A percentile compares a stretch with the other conserved stretches of the same genome.
These are phyloP conservation scores for Claviceps maximensis DNA, from an alignment of 2,329 filamentous ascomycete genomes.

Conservation along the genomic window DNA sequence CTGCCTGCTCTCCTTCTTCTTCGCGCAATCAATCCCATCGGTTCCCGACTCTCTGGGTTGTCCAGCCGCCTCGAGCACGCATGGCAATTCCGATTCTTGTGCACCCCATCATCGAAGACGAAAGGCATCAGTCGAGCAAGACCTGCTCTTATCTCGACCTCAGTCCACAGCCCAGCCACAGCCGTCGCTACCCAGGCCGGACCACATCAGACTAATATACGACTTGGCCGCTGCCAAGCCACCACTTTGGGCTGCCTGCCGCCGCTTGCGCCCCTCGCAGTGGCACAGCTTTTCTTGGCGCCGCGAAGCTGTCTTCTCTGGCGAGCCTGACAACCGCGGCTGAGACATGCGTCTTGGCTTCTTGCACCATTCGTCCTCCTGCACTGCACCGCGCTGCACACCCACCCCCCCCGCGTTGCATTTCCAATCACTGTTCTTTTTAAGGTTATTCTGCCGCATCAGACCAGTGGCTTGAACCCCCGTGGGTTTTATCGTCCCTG, in stretches of 20 bases:
- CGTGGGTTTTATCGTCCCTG: background rate
- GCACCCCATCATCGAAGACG: no score
- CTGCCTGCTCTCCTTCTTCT: no score
- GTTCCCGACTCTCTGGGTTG: no score
- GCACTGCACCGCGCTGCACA: background rate
- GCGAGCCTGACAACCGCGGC: background rate
- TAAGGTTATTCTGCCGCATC: slow-evolving; percentile 7
- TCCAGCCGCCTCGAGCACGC: no score
- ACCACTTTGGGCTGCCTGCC: background rate
- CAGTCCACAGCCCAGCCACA: background rate
- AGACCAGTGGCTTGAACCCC: no score
- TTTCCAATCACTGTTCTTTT: slow-evolving; percentile 1
- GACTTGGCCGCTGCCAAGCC: background rate
- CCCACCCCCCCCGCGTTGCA: background rate
- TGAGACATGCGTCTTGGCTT: slow-evolving; percentile 2
- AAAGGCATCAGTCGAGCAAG: no score
- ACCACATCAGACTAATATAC: background rate
- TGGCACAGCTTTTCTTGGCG: slow-evolving; percentile 4
- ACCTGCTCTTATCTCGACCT: no score
- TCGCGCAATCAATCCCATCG: no score
- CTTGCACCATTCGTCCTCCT: background rate
- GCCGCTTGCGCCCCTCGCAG: background rate
- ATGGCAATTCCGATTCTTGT: no score
- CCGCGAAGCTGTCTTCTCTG: background rate
- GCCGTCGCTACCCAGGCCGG: background rate